Evolutionary conservation across 495 filamentous ascomycete genomes (phyloP), one percentile per base, ranked within the genome.

Genomic region (Neurospora discreta): DNA sequence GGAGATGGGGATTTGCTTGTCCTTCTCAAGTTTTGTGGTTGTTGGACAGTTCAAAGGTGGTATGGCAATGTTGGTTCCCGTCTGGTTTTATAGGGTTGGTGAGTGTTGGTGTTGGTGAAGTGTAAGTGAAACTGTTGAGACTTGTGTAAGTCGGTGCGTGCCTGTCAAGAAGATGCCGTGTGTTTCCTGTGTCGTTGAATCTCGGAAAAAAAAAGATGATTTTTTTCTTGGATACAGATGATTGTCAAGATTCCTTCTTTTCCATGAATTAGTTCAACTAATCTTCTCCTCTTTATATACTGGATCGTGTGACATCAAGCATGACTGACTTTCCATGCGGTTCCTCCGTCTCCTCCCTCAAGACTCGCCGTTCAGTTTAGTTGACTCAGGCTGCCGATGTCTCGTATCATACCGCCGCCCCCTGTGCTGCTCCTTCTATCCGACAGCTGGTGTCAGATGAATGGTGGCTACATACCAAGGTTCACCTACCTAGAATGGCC

Each of bases 341-440:
- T 60, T 60, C 52, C 26, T 33, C 6, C 52, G 52, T 60, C 23
- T 60, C 52, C 52, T 60, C 52, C 46, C 52, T 6, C n/a, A 58
- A 33, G 52, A 33, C 52, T 33, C 52, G 26, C 18, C 15, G 7
- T 23, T 18, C 52, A 60, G 1, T 60, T 60, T 15, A 7, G 69
- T 75, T 77, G 74, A 77, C 75, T 77, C 74, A 75, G 75, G 75
- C 75, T 71, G 72, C 75, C 72, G 72, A 58, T 33, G 44, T 71
- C 40, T 40, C 30, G 46, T 39, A 38, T 18, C n/a, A n/a, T n/a
- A n/a, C n/a, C n/a, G n/a, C n/a, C n/a, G n/a, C n/a, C n/a, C n/a
- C n/a, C n/a, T n/a, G n/a, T n/a, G n/a, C n/a, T n/a, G n/a, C n/a
- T n/a, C 36, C 15, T 67, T 38, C 11, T 30, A 52, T 68, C 39